Conservation (phyloP, 306 rosid genomes). For the Cicer arietinum region DNA sequence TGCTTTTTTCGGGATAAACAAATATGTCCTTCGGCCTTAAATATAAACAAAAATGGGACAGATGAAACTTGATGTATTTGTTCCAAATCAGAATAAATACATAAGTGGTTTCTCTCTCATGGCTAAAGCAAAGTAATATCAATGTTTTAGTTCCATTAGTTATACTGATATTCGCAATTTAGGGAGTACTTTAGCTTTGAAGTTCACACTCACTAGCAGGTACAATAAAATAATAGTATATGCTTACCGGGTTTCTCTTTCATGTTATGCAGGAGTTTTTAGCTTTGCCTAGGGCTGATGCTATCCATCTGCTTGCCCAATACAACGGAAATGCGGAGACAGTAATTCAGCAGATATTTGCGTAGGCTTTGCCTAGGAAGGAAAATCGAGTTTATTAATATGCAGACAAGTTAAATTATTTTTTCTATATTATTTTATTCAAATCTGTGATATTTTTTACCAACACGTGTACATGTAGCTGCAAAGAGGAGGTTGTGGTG, state of each 20-base stretch:
- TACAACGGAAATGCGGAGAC: slow-evolving; percentile 95
- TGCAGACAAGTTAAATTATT: slow-evolving; percentile 34
- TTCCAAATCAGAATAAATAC: too few species aligned
- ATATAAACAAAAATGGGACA: too few species aligned
- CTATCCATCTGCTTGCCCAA: slow-evolving; percentile 93
- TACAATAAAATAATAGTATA: not conserved
- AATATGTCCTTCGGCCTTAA: too few species aligned
- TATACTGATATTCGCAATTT: not conserved
- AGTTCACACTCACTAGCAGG: not conserved
- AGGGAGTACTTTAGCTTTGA: slow-evolving; percentile 16
- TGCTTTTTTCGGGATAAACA: not conserved
- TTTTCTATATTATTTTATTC: slow-evolving; percentile 60
- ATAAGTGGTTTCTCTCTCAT: not conserved
- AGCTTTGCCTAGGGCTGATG: slow-evolving; percentile 98
- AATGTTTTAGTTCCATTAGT: not conserved
- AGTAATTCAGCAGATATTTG: slow-evolving; percentile 92
- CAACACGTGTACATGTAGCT: slow-evolving; percentile 46
- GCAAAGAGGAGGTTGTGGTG: slow-evolving; percentile 42
- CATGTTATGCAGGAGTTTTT: slow-evolving; percentile 78
- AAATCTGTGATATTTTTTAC: slow-evolving; percentile 44
- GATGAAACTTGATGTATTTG: too few species aligned
- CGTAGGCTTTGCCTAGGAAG: slow-evolving; percentile 49
- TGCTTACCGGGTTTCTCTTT: not conserved
- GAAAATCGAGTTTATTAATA: slow-evolving; percentile 32
- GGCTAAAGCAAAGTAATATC: slow-evolving; percentile 1